These are phyloP conservation scores for Saitozyma sp. DNA, from an alignment of 768 basidiomycete genomes.

Conservation along the genomic window DNA sequence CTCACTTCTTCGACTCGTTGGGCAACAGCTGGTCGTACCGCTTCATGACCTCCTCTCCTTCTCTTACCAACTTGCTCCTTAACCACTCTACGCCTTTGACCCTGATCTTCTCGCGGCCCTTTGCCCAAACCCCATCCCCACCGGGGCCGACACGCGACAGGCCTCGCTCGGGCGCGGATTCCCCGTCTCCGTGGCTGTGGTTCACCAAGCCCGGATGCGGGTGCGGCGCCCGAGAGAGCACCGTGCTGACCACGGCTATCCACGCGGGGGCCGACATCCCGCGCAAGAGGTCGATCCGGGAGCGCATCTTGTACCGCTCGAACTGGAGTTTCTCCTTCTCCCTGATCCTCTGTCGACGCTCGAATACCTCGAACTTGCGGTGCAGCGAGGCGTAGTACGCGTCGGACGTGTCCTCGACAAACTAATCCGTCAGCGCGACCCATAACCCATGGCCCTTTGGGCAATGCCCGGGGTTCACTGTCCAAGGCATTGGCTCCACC, in stretches of 20 bases:
- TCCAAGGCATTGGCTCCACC: neutral
- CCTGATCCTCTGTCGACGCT: slow-evolving; percentile 77
- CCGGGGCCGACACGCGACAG: neutral
- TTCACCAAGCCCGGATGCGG: neutral
- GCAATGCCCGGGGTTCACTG: neutral
- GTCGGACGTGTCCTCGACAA: slow-evolving; percentile 71
- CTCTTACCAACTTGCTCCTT: slow-evolving; percentile 23
- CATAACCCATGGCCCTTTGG: neutral
- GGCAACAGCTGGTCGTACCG: slow-evolving; percentile 44
- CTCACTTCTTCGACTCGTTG: slow-evolving; percentile 41
- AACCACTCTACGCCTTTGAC: slow-evolving; percentile 41
- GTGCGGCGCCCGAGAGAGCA: slow-evolving; percentile 14
- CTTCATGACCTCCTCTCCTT: slow-evolving; percentile 37
- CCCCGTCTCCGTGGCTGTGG: neutral
- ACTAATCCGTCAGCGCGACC: slow-evolving; percentile 52
- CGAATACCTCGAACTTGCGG: slow-evolving; percentile 79
- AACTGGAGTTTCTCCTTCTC: slow-evolving; percentile 91
- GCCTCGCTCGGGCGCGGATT: neutral
- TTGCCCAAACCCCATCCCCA: slow-evolving; percentile 16
- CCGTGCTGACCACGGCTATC: slow-evolving; percentile 26
- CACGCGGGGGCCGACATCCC: slow-evolving; percentile 57
- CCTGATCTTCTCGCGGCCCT: slow-evolving; percentile 26
- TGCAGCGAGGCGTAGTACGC: slow-evolving; percentile 77
- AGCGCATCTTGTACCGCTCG: slow-evolving; percentile 86
- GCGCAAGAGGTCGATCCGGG: slow-evolving; percentile 79